A percentile compares a stretch with the other conserved stretches of the same genome.
These are phyloP conservation scores for Hysterium pulicare DNA, from an alignment of 2,329 filamentous ascomycete species.

Conservation along the genomic window DNA sequence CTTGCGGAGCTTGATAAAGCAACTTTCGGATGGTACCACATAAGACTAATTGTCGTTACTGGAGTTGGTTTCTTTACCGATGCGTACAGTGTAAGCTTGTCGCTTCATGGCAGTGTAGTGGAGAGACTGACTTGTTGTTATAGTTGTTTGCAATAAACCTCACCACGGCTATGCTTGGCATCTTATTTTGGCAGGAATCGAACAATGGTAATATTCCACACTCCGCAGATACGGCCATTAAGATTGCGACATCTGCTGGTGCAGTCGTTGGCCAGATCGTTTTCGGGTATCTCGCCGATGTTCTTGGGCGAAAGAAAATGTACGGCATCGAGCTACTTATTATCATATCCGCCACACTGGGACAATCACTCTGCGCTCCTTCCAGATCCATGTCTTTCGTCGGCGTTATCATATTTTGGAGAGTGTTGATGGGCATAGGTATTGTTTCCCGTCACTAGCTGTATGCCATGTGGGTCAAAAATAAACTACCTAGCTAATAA, in stretches of 20 bases:
- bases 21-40: constrained; percentile 60
- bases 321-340: constrained; percentile 21
- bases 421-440: constrained; percentile 19
- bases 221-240: constrained; percentile 71
- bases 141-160: constrained; percentile 64
- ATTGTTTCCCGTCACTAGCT: background rate
- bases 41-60: constrained; percentile 71
- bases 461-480: background rate
- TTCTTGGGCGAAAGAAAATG: constrained; percentile 20
- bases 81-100: constrained; percentile 53
- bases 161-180: constrained; percentile 48
- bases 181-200: constrained; percentile 62
- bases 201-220: constrained; percentile 55
- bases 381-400: constrained; percentile 16
- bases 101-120: background rate
- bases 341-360: constrained; percentile 20
- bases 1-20: constrained; percentile 36
- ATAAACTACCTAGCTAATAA: no score
- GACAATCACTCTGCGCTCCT: constrained; percentile 16
- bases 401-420: constrained; percentile 22
- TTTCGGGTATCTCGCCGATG: constrained; percentile 57
- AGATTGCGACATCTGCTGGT: constrained; percentile 76
- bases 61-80: constrained; percentile 89
- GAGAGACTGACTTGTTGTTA: constrained; percentile 1
- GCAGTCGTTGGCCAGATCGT: constrained; percentile 75